A percentile compares a stretch with the other conserved stretches of the same genome.
phyloP scores from a whole-genome alignment of 1,284 basidiomycete species.

The Sutorius eximius region DNA sequence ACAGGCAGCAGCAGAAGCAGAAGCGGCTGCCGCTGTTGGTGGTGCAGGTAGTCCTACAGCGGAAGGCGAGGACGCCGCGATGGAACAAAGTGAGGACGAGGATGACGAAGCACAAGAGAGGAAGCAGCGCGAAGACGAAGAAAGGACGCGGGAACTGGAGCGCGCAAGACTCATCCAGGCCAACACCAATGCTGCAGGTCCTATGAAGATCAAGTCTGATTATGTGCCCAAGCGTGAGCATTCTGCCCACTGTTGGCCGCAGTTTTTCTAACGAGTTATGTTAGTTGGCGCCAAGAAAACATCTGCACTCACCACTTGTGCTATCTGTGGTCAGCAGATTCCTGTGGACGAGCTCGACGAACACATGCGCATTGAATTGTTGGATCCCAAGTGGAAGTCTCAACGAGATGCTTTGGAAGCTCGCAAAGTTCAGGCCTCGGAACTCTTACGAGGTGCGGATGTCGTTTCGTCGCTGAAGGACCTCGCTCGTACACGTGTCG shows the following conservation, averaged over 20 bases:
- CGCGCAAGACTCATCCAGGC: constrained; percentile 78
- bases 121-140: constrained; percentile 73
- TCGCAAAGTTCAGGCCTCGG: constrained; percentile 86
- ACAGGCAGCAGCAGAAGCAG: constrained; percentile 78
- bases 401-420: constrained; percentile 85
- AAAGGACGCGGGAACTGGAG: constrained; percentile 73
- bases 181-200: constrained; percentile 72
- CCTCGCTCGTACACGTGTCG: constrained; percentile 87
- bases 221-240: constrained; percentile 90
- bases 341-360: constrained; percentile 94
- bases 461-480: constrained; percentile 89
- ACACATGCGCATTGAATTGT: constrained; percentile 97
- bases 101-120: constrained; percentile 65
- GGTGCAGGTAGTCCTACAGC: constrained; percentile 46
- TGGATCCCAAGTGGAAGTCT: constrained; percentile 97
- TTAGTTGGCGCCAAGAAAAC: constrained; percentile 72
- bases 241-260: not conserved
- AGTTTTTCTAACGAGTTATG: constrained; percentile 12
- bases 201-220: constrained; percentile 96
- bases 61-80: constrained; percentile 63
- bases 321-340: constrained; percentile 92
- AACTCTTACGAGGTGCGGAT: constrained; percentile 87
- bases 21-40: constrained; percentile 70
- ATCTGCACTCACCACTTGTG: constrained; percentile 81
- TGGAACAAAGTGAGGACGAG: constrained; percentile 80